Evolutionary conservation across 169 alveolate species (phyloP), one percentile per base, ranked within the genome.

Genomic region (Cryptosporidium tyzzeri): DNA sequence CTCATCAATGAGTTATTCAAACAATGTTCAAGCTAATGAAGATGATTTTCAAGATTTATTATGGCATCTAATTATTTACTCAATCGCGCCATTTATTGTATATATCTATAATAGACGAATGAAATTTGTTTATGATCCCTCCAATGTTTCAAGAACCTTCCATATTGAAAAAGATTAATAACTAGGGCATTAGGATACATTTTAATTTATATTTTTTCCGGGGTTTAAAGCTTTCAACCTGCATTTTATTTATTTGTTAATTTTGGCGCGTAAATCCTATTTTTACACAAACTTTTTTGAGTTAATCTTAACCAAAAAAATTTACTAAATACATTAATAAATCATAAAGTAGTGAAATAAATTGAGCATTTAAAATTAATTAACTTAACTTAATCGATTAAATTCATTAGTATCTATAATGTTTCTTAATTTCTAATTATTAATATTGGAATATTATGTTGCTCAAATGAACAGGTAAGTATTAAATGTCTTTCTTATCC

Each of bases 381-480:
- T 5, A 48, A 14, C 12, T 16, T 5, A 48, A 14, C 12, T 9
- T 45, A 3, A 48, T 48, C 16, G 3, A 55, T 21, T 55, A 26
- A 3, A 55, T 23, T 55, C 37, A 10, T 21, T n/a, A 10, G 1
- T 26, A 3, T 55, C 5, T 55, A 55, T 26, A 23, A 26, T 55
- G 37, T 6, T 23, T 16, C 23, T 21, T 55, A 5, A n/a, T 26
- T n/a, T 55, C n/a, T 10, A n/a, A 12, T 26, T 29, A 16, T 41
- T 37, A 4, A 5, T 14, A 67, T 67, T 33, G 67, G 1, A 12
- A 26, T 68, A 68, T 35, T 48, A 70, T 48, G 59, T 29, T 23
- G 18, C 8, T 44, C 44, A 18, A 31, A 70, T 70, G 84, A 70
- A 70, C 39, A 70, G 84, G 84, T 70, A 70, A 70, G 84, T 70